These are phyloP conservation scores for Cenococcum geophilum DNA, from an alignment of 495 filamentous ascomycete species.

Conservation along the genomic window DNA sequence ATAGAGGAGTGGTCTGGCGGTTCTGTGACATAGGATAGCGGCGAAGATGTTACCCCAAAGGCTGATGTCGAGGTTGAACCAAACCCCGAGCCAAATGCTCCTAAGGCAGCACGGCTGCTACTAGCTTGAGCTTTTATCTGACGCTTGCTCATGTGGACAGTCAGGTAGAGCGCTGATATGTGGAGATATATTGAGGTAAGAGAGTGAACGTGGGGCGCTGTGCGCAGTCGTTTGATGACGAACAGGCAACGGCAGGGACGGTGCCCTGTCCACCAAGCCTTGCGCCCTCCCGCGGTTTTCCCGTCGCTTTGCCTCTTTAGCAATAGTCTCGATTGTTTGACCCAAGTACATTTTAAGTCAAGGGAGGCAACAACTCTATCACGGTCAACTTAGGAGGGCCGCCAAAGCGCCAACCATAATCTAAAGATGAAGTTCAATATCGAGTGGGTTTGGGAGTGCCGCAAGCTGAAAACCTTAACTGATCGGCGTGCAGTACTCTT, in stretches of 20 bases:
- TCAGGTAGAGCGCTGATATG: neutral
- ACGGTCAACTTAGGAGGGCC: neutral
- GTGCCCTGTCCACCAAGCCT: neutral
- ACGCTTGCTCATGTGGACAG: slow-evolving; percentile 54
- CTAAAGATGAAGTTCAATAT: slow-evolving; percentile 93
- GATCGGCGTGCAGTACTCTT: slow-evolving; percentile 58
- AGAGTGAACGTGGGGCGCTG: neutral
- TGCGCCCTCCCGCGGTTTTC: neutral
- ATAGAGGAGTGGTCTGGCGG: slow-evolving; percentile 75
- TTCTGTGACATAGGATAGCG: slow-evolving; percentile 76
- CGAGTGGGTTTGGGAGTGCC: slow-evolving; percentile 51
- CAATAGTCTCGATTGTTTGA: neutral
- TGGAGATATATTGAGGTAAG: neutral
- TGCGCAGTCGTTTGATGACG: too few species aligned
- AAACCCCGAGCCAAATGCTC: slow-evolving; percentile 44
- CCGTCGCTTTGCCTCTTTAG: slow-evolving; percentile 4
- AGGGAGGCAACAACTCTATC: neutral
- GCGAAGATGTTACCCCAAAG: slow-evolving; percentile 51
- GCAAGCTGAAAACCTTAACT: slow-evolving; percentile 15
- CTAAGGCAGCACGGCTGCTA: slow-evolving; percentile 57
- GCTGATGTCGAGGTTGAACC: slow-evolving; percentile 40
- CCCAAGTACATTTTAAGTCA: slow-evolving; percentile 13
- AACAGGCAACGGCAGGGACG: too few species aligned
- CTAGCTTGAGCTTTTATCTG: slow-evolving; percentile 64
- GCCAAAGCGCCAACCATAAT: neutral